These are phyloP conservation scores for Grigorovia transvaalensis DNA, from an alignment of 805 yeast species.

Conservation along the genomic window DNA sequence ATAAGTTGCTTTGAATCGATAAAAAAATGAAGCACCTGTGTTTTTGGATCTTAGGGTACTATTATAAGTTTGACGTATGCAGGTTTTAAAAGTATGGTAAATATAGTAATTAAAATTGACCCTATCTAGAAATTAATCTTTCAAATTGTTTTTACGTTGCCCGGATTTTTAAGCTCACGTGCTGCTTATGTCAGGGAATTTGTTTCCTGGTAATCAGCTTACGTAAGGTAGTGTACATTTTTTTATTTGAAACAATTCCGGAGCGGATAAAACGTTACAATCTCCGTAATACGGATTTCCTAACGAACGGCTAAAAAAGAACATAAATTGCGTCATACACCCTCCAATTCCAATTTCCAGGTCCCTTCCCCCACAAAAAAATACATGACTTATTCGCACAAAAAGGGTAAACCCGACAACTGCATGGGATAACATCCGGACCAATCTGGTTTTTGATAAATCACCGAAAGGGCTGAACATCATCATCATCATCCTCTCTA, in stretches of 20 bases:
- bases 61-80: background rate
- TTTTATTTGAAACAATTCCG: too few relatives aligned
- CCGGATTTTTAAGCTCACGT: background rate
- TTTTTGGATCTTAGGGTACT: too few relatives aligned
- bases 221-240: background rate
- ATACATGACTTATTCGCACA: background rate
- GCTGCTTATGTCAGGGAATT: background rate
- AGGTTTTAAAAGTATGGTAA: too few relatives aligned
- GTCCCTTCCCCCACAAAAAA: background rate
- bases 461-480: background rate
- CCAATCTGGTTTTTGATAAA: background rate
- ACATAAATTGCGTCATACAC: background rate
- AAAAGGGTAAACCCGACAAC: background rate
- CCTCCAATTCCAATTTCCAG: background rate
- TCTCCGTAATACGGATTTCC: too few relatives aligned
- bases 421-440: background rate
- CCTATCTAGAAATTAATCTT: background rate
- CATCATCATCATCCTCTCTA: too few relatives aligned
- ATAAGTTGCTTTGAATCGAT: too few relatives aligned
- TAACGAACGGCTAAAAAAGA: too few relatives aligned
- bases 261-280: too few relatives aligned
- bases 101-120: background rate
- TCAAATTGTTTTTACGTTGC: background rate
- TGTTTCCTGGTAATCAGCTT: background rate
- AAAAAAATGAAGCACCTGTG: too few relatives aligned